Base-by-base conservation (phyloP, 768 basidiomycete species). In the Terana coerulea region DNA sequence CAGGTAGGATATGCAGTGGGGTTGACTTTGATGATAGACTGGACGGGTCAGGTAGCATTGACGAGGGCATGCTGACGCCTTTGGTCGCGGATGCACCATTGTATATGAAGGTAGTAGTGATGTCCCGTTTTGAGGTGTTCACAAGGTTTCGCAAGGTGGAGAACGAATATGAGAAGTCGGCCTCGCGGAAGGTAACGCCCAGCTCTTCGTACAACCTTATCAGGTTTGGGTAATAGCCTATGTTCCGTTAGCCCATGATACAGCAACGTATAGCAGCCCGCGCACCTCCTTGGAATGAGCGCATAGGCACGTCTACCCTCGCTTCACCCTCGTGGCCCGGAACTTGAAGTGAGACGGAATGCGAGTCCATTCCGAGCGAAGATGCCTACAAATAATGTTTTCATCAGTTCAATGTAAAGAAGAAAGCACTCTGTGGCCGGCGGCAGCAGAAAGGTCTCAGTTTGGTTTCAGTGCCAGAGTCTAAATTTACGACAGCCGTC, bases 301-400 rank as follows among this genome's bases (percentile, higher is more conserved):
- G 70, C 88, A 91, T 91, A 0, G 88, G 88, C 0, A 89, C 87
- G 61, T 91, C 88, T 3, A 90, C 73, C 48, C 80, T 69, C 74
- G 79, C 79, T 43, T 75, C 67, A 30, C 69, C 61, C 19, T 65
- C 65, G 9, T 66, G 52, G 3, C 64, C 71, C 3, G 69, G 67
- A 33, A 67, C 62, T 15, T 69, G 66, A 5, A 81, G 47, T 6
- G 78, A 78, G 33, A 81, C 70, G 0, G 80, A 84, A 12, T 80
- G 72, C 3, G 81, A 76, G 64, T 88, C 87, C 81, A 90, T 86
- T 10, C 87, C 86, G 9, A 89, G 65, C 26, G 69, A 59, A 0
- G 73, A 56, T 3, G 79, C 71, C 86, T 88, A 58, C 3, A 43
- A 19, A 10, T 36, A 8, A 17, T 26, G 6, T n/a, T n/a, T n/a